Evolutionary conservation across 768 basidiomycete species (phyloP).

Genomic region (Mycena leptocephala): DNA sequence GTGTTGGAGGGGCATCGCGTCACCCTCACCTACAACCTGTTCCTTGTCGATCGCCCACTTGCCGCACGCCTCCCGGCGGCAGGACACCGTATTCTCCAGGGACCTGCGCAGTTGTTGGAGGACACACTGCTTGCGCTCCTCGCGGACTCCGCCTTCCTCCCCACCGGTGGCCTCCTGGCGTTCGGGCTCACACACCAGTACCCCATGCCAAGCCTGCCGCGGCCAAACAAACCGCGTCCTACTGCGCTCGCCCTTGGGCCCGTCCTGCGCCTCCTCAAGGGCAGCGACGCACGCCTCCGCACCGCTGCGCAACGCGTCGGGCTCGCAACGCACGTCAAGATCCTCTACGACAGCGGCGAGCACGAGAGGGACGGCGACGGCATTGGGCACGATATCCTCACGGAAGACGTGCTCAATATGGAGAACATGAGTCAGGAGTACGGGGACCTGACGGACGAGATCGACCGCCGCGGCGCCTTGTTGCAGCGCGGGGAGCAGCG

Average conservation of each 20-base stretch:
- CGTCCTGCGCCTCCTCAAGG: constrained; percentile 2
- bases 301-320: background rate
- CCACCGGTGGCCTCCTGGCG: background rate
- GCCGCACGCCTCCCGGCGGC: background rate
- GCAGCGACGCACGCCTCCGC: constrained; percentile 12
- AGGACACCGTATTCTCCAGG: background rate
- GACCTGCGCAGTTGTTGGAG: background rate
- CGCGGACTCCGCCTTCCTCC: background rate
- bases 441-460: background rate
- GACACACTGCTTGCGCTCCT: background rate
- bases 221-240: too few relatives aligned
- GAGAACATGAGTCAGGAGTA: background rate
- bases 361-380: too few relatives aligned
- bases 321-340: background rate
- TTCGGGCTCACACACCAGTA: constrained; percentile 23
- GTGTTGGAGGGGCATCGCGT: constrained; percentile 61
- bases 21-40: constrained; percentile 64
- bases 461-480: background rate
- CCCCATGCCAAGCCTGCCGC: constrained; percentile 5
- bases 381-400: background rate
- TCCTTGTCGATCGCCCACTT: constrained; percentile 22
- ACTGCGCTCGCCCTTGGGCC: background rate
- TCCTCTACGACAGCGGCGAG: constrained; percentile 1
- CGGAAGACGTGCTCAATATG: background rate
- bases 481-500: background rate